These are phyloP conservation scores for Polygonum aviculare DNA, from an alignment of 148 eudicot genomes.

Conservation along the genomic window DNA sequence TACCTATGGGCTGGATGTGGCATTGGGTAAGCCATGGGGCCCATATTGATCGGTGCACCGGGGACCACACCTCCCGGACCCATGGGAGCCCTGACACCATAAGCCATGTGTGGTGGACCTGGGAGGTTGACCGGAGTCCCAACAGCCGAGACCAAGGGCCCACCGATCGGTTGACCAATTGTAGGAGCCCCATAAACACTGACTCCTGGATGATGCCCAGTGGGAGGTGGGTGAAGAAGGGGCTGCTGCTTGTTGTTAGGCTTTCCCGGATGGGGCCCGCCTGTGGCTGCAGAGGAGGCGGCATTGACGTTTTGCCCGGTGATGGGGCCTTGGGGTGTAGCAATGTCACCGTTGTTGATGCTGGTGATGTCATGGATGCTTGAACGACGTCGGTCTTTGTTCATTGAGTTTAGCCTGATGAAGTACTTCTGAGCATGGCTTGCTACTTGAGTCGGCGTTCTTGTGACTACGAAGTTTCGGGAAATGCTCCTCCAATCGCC, in stretches of 20 bases:
- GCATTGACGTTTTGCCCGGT: background rate
- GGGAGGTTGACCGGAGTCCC: constrained; percentile 13
- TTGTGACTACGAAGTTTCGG: constrained; percentile 9
- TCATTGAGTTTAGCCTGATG: constrained; percentile 12
- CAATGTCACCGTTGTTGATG: constrained; percentile 8
- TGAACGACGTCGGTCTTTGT: constrained; percentile 11
- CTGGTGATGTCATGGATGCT: constrained; percentile 15
- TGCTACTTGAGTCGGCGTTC: constrained; percentile 10
- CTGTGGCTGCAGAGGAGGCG: background rate
- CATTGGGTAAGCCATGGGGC: constrained; percentile 10
- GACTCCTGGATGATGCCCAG: background rate
- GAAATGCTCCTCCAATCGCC: constrained; percentile 14
- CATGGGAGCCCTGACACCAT: constrained; percentile 6
- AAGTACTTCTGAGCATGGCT: constrained; percentile 13
- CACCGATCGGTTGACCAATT: constrained; percentile 9
- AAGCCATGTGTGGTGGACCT: constrained; percentile 7
- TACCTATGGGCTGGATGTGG: constrained; percentile 8
- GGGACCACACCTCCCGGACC: constrained; percentile 6
- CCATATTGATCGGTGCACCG: constrained; percentile 9
- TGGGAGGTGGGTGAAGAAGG: background rate
- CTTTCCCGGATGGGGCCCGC: background rate
- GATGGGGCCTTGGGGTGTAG: constrained; percentile 2
- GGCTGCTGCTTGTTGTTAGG: constrained; percentile 7
- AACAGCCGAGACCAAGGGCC: constrained; percentile 11
- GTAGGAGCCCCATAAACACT: constrained; percentile 5